Conservation (phyloP, 2,329 filamentous ascomycete species). For the Clonostachys solani region DNA sequence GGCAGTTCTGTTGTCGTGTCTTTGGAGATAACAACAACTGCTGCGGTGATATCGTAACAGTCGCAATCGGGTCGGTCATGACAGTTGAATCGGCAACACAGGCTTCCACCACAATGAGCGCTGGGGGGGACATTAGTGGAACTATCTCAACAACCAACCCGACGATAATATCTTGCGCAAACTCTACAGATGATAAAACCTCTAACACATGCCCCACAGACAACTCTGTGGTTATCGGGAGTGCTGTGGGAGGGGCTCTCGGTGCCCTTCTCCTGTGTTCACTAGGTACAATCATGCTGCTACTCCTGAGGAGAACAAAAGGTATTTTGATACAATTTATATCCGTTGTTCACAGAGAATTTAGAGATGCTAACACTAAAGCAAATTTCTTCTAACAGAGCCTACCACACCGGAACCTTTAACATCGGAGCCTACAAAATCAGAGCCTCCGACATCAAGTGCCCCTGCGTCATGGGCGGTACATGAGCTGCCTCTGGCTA, state of each 20-base stretch:
- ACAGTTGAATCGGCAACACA: too few species aligned
- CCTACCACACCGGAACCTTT: too few species aligned
- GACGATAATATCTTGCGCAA: not conserved
- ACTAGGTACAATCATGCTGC: constrained; percentile 7
- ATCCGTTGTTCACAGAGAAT: too few species aligned
- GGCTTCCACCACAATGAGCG: not conserved
- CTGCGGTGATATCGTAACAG: constrained; percentile 7
- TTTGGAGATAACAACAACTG: constrained; percentile 5
- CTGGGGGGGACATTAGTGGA: not conserved
- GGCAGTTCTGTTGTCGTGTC: constrained; percentile 10
- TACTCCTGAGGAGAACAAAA: not conserved
- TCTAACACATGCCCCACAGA: constrained; percentile 8
- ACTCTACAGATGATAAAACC: not conserved
- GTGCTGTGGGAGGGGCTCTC: constrained; percentile 11
- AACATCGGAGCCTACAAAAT: too few species aligned
- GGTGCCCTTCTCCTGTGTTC: constrained; percentile 11
- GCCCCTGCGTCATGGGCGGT: too few species aligned
- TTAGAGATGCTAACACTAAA: too few species aligned
- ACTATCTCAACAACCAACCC: not conserved
- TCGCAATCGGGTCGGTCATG: constrained; percentile 4
- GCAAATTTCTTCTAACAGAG: too few species aligned
- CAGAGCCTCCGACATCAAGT: too few species aligned
- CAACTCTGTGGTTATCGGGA: constrained; percentile 11
- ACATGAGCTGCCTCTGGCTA: too few species aligned
- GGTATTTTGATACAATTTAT: too few species aligned